These are phyloP conservation scores for Graphilbum fragrans DNA, from an alignment of 2,329 filamentous ascomycete species.

Conservation along the genomic window DNA sequence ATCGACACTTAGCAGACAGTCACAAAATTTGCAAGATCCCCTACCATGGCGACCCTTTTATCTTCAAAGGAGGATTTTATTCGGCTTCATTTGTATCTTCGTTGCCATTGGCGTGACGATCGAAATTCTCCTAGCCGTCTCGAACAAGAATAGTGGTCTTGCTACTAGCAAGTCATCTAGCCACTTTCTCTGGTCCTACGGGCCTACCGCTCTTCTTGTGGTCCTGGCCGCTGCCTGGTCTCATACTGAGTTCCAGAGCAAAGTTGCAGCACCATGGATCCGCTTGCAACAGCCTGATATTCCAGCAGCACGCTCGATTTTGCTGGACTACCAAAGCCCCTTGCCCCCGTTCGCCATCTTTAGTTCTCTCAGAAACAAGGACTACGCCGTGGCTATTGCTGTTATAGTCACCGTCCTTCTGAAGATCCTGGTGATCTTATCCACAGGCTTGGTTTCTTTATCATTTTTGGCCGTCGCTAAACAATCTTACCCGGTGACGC, in stretches of 20 bases:
- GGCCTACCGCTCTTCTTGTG: not conserved
- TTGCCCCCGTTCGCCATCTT: not conserved
- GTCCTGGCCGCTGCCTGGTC: not conserved
- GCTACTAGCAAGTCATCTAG: not conserved
- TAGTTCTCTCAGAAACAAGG: not conserved
- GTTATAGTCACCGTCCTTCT: not conserved
- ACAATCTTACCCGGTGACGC: not conserved
- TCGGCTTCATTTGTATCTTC: not conserved
- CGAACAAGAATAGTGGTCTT: not conserved
- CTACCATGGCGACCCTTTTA: not conserved
- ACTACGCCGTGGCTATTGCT: not conserved
- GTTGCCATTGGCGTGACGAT: not conserved
- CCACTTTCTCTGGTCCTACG: not conserved
- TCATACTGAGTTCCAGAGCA: not conserved
- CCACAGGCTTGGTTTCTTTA: not conserved
- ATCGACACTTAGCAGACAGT: not conserved
- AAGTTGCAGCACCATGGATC: constrained; percentile 4
- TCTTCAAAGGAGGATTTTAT: not conserved
- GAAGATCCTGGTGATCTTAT: not conserved
- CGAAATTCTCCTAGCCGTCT: not conserved
- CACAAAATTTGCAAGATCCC: not conserved
- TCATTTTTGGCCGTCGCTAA: not conserved
- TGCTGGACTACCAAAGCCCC: not conserved
- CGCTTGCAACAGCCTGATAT: not conserved
- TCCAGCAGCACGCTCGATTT: not conserved